These are phyloP conservation scores for Podaxis sp. DNA, from an alignment of 768 basidiomycete species.

Conservation along the genomic window DNA sequence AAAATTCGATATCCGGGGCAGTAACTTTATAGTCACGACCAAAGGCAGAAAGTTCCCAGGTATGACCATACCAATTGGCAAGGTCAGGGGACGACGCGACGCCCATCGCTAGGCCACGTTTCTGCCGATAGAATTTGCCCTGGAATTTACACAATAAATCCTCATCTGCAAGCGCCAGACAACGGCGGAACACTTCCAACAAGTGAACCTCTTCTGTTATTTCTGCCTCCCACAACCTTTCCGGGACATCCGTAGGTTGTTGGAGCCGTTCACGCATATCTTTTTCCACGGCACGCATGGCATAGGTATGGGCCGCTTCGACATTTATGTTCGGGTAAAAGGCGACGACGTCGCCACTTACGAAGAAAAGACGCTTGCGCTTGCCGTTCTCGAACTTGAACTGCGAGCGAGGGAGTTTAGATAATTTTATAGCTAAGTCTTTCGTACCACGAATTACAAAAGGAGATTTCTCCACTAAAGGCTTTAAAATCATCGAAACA, in stretches of 20 bases:
- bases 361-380: slow-evolving; percentile 11
- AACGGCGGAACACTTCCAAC: slow-evolving; percentile 14
- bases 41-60: slow-evolving; percentile 17
- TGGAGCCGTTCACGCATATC: not conserved
- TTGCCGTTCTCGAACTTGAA: not conserved
- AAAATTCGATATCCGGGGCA: slow-evolving; percentile 20
- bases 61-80: slow-evolving; percentile 27
- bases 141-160: slow-evolving; percentile 23
- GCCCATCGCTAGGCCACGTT: slow-evolving; percentile 29
- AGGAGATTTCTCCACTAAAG: not conserved
- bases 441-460: slow-evolving; percentile 17
- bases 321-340: slow-evolving; percentile 21
- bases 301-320: not conserved
- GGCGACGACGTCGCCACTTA: slow-evolving; percentile 6
- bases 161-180: slow-evolving; percentile 18
- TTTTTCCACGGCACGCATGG: not conserved
- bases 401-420: slow-evolving; percentile 3
- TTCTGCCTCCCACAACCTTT: not conserved
- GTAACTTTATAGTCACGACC: no score
- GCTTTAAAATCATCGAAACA: slow-evolving; percentile 16
- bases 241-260: not conserved
- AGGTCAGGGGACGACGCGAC: slow-evolving; percentile 28
- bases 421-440: slow-evolving; percentile 12
- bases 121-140: slow-evolving; percentile 23
- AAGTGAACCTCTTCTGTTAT: not conserved